A percentile compares a stretch with the other conserved stretches of the same genome.
Evolutionary conservation across 164 flowering plant species (phyloP).

Genomic region (Vitis riparia): DNA sequence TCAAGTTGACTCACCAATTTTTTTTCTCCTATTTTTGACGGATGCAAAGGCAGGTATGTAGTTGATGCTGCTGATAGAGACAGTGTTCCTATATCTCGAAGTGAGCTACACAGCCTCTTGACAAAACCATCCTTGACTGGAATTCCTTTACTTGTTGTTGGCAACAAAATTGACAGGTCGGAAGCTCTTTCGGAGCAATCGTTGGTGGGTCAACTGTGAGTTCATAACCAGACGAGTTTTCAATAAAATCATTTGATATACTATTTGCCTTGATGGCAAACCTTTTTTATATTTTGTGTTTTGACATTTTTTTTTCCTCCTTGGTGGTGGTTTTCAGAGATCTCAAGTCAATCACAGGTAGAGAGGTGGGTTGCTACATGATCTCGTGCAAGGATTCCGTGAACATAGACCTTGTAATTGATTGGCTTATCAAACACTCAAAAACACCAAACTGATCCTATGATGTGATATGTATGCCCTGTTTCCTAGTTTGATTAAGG

Average conservation of each 20-base stretch:
- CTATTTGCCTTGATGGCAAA: background rate
- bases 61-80: constrained; percentile 97
- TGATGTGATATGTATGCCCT: background rate
- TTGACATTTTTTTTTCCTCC: background rate
- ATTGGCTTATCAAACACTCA: constrained; percentile 92
- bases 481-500: background rate
- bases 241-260: background rate
- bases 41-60: constrained; percentile 60
- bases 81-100: constrained; percentile 71
- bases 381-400: constrained; percentile 85
- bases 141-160: constrained; percentile 81
- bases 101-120: constrained; percentile 81
- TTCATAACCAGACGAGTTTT: constrained; percentile 1
- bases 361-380: constrained; percentile 91
- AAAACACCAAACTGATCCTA: constrained; percentile 50
- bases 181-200: constrained; percentile 90
- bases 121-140: constrained; percentile 68
- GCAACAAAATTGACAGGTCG: constrained; percentile 89
- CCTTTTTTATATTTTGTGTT: background rate
- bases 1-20: background rate
- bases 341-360: constrained; percentile 58
- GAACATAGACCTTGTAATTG: constrained; percentile 73
- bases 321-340: constrained; percentile 38
- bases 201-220: constrained; percentile 90
- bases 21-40: background rate